Evolutionary conservation across 1,139 yeast genomes (phyloP).

Genomic region (Kazachstania sp.): DNA sequence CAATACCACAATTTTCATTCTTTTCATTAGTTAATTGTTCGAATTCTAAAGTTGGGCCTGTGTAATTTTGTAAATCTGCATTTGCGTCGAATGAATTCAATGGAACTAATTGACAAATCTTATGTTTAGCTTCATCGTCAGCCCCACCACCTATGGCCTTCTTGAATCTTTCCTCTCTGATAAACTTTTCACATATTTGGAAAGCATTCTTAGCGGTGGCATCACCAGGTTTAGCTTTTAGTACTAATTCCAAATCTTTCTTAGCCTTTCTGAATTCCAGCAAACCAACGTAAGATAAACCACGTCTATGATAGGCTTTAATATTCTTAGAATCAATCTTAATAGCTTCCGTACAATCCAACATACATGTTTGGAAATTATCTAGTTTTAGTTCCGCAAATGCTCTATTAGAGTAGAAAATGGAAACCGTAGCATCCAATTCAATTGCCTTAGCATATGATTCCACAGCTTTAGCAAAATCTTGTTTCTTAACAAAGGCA

Average conservation of each 20-base stretch:
- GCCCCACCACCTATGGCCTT: constrained; percentile 73
- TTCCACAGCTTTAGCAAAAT: constrained; percentile 59
- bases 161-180: constrained; percentile 74
- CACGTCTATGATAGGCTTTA: constrained; percentile 76
- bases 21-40: constrained; percentile 29
- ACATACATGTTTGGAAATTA: constrained; percentile 75
- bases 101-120: constrained; percentile 38
- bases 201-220: constrained; percentile 55
- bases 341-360: constrained; percentile 68
- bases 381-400: constrained; percentile 82
- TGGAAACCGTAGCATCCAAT: constrained; percentile 55
- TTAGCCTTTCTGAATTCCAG: constrained; percentile 69
- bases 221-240: constrained; percentile 61
- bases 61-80: constrained; percentile 39
- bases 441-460: constrained; percentile 73
- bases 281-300: constrained; percentile 72
- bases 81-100: constrained; percentile 40
- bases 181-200: constrained; percentile 55
- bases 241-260: constrained; percentile 56
- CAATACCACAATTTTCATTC: constrained; percentile 26
- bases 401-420: constrained; percentile 80
- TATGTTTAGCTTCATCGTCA: constrained; percentile 35
- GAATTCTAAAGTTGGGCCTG: constrained; percentile 53
- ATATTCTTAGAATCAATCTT: constrained; percentile 56
- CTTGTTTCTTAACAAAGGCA: constrained; percentile 51